phyloP scores from a whole-genome alignment of 768 basidiomycete genomes.

The Pisolithus orientalis region DNA sequence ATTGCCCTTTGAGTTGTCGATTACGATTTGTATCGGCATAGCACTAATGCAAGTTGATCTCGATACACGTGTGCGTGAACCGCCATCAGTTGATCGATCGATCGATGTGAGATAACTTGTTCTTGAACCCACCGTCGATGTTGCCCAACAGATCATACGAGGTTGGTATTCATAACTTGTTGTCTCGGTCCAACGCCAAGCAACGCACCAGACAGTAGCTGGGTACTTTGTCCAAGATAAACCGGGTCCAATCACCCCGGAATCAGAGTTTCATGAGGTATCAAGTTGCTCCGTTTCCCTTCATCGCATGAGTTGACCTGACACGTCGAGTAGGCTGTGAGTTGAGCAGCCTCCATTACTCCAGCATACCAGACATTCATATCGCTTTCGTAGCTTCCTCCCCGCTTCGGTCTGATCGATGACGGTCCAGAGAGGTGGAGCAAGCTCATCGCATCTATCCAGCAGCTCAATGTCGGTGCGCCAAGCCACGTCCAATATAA shows the following conservation, averaged over 20 bases:
- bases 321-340: background rate
- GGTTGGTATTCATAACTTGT: background rate
- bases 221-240: slow-evolving; percentile 21
- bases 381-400: slow-evolving; percentile 37
- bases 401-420: slow-evolving; percentile 56
- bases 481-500: slow-evolving; percentile 44
- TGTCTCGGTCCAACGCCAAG: background rate
- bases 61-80: too few relatives aligned
- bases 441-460: slow-evolving; percentile 36
- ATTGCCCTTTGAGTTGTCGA: background rate
- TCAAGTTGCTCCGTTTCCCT: background rate
- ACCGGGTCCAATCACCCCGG: background rate
- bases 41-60: background rate
- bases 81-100: too few relatives aligned
- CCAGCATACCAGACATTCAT: background rate
- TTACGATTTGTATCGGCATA: background rate
- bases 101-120: background rate
- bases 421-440: slow-evolving; percentile 43
- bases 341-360: background rate
- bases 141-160: background rate
- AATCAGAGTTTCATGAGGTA: background rate
- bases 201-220: slow-evolving; percentile 3
- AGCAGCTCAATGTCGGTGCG: slow-evolving; percentile 40
- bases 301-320: too few relatives aligned
- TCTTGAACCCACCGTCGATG: background rate